Evolutionary conservation across 306 rosid species (phyloP), one percentile per base, ranked within the genome.

Genomic region (Dalbergia oliveri): DNA sequence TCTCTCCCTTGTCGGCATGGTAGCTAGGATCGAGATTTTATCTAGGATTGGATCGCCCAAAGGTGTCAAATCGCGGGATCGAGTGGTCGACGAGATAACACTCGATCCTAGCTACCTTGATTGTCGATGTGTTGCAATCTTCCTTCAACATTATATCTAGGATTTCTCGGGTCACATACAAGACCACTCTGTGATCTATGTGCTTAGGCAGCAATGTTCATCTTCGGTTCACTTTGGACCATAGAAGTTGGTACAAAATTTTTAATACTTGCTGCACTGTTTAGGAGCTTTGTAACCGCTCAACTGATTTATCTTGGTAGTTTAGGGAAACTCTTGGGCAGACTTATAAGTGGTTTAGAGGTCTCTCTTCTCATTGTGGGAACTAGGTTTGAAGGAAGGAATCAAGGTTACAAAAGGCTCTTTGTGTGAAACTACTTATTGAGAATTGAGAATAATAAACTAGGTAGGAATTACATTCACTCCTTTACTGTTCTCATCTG

Each of bases 311-410:
- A 34, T 59, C 33, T 60, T 41, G 59, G 31, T 7, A 4, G 5
- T 64, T 54, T 26, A 13, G 76, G 19, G 56, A 56, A 66, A 14
- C 34, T 45, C 68, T 66, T 67, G 60, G 51, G 34, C 45, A 69
- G 49, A 31, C 34, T 23, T 26, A 7, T 14, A 41, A 44, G 11
- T 64, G 16, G 8, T 39, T 51, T 41, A 11, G 50, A 63, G 44
- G 31, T 37, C 2, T 66, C 61, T 60, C 16, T 14, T 73, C 50
- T 6, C 19, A 65, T 18, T 54, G 34, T 51, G 51, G 72, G 31
- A 60, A 49, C 57, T 12, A 13, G 73, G 57, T 14, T 9, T 31
- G 35, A 62, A 70, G 65, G 72, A 62, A 34, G 71, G 43, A 58
- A 69, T 34, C 47, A 62, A 18, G 26, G 69, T 70, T 78, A 41